Conservation (phyloP, 1,284 basidiomycete species). For the Ustilago xerochloae region DNA sequence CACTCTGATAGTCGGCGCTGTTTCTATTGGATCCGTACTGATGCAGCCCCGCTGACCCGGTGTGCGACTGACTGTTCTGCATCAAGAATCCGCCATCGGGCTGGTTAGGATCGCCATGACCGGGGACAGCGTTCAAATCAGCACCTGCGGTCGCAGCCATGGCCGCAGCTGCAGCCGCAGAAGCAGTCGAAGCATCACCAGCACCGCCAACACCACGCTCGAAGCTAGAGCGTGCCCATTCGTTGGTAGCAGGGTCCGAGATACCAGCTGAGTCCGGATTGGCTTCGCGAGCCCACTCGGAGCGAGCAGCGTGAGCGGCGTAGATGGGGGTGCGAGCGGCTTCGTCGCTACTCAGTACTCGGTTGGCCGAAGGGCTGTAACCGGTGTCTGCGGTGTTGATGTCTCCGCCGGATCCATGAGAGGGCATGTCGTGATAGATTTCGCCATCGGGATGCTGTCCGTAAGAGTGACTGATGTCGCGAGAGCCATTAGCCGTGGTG, state of each 20-base stretch:
- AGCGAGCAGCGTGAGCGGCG: conserved; percentile 42
- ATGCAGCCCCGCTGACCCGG: conserved; percentile 20
- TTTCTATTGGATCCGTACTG: conserved; percentile 38
- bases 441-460: conserved; percentile 17
- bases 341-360: conserved; percentile 21
- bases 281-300: conserved; percentile 35
- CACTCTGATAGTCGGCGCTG: conserved; percentile 39
- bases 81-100: conserved; percentile 40
- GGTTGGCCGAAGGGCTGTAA: conserved; percentile 25
- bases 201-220: conserved; percentile 12
- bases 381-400: conserved; percentile 21
- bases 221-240: conserved; percentile 39
- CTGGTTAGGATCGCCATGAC: conserved; percentile 24
- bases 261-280: background rate
- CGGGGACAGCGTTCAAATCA: conserved; percentile 37
- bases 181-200: conserved; percentile 9
- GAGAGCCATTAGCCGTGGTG: conserved; percentile 25
- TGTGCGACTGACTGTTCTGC: conserved; percentile 35
- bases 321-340: conserved; percentile 45
- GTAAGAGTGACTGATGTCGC: conserved; percentile 25
- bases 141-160: conserved; percentile 43
- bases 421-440: conserved; percentile 11
- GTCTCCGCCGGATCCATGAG: conserved; percentile 13
- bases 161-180: conserved; percentile 46
- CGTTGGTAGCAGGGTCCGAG: conserved; percentile 26